Base-by-base conservation (phyloP, 495 filamentous ascomycete genomes). In the Delitschia confertaspora region DNA sequence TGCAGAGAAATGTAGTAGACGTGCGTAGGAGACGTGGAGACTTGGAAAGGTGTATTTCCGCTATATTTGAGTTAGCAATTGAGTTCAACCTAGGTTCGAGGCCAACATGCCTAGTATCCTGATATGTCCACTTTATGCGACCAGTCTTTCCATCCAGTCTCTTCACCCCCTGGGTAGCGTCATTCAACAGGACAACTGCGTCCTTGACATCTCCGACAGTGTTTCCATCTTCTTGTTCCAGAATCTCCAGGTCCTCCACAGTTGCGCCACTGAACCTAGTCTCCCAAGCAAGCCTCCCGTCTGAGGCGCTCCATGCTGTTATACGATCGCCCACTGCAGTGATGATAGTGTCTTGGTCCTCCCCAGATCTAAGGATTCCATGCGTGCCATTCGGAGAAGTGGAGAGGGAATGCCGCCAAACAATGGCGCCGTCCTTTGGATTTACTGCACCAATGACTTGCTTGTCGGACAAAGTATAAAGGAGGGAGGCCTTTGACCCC, bases 381-480 rank as follows among this genome's bases (percentile, higher is more conserved):
- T 60, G 42, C 19, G 37, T 52, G 14, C 26, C 24, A 31, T 45
- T 45, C 17, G 25, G 22, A 25, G 22, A 16, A 2, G 50, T 53
- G n/a, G 61, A 61, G 29, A 93, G 62, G 34, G 76, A 59, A 57
- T 95, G 88, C 27, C 91, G 73, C 91, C 91, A 99, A 6, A 96
- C 70, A 14, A 95, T 53, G 6, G 72, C 69, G 9, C 91, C 91
- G 65, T 80, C 85, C 49, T 77, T 82, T 11, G 91, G 91, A 53
- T 95, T 93, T 8, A 95, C 72, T 0, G 91, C 89, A 21, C 87
- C 93, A 1, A 96, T 63, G 6, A 93, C 74, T 16, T 75, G 75
- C 25, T 82, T 74, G 21, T 93, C 80, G 43, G 84, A 88, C 10
- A 96, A 67, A 0, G 93, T 94, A 60, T 95, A 99, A 22, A 99